Conservation (phyloP, 495 filamentous ascomycete species). For the Terfezia boudieri region DNA sequence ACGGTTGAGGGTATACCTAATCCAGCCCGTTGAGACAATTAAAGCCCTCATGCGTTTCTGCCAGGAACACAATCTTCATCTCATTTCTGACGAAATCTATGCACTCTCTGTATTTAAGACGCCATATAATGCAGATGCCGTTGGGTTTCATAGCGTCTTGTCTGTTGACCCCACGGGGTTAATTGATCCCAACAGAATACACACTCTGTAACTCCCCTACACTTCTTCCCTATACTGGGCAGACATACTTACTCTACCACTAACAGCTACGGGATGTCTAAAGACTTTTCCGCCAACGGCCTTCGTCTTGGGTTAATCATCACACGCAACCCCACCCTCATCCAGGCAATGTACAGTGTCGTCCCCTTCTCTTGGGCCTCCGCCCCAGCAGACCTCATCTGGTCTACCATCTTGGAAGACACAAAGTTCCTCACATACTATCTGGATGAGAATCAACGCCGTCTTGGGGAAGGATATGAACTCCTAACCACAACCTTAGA, state of each 20-base stretch:
- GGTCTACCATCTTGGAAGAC: conserved; percentile 27
- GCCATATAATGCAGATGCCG: conserved; percentile 14
- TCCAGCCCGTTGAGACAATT: background rate
- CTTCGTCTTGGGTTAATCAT: conserved; percentile 33
- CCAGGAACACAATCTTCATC: conserved; percentile 30
- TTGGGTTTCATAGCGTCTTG: conserved; percentile 30
- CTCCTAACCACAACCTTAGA: conserved; percentile 21
- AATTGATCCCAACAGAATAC: conserved; percentile 30
- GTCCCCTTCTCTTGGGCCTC: conserved; percentile 27
- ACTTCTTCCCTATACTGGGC: too few relatives aligned
- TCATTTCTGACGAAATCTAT: conserved; percentile 44
- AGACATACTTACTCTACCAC: too few relatives aligned
- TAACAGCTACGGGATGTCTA: conserved; percentile 31
- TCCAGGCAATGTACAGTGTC: conserved; percentile 21
- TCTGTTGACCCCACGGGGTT: conserved; percentile 26
- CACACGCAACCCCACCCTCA: conserved; percentile 27
- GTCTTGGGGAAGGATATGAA: conserved; percentile 21
- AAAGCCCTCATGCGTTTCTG: conserved; percentile 24
- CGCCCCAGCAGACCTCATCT: conserved; percentile 25
- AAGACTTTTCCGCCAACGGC: conserved; percentile 36
- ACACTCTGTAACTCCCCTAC: conserved; percentile 23
- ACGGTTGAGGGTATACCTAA: background rate
- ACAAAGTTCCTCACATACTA: conserved; percentile 25
- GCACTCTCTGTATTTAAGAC: conserved; percentile 31
- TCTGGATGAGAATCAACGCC: conserved; percentile 22